Percentiles rank a stretch among this genome's conserved stretches.
These are phyloP conservation scores for Leishmania braziliensis DNA, from an alignment of 208 protist species.

Conservation along the genomic window DNA sequence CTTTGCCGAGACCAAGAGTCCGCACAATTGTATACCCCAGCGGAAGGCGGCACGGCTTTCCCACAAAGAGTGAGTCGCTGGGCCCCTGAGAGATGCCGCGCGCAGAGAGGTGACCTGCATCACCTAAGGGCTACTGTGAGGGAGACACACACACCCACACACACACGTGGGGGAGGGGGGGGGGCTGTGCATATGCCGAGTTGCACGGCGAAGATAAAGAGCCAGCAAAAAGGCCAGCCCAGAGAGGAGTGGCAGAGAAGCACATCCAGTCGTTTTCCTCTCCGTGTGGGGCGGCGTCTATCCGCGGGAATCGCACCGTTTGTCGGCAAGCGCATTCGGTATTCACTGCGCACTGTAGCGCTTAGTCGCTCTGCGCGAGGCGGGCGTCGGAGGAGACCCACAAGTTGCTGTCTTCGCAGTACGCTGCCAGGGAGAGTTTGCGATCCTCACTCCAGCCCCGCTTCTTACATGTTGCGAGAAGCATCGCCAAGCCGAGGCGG, in stretches of 20 bases:
- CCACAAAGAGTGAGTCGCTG: too few species aligned
- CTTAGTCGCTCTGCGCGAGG: neutral
- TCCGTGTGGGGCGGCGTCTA: neutral
- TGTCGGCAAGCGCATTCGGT: neutral
- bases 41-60: too few species aligned
- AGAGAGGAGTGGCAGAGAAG: neutral
- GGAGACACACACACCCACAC: neutral
- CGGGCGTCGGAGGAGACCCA: conserved; percentile 32
- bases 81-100: neutral
- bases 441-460: conserved; percentile 20
- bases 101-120: neutral
- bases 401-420: conserved; percentile 17
- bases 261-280: neutral
- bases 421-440: conserved; percentile 1
- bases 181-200: neutral
- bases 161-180: neutral
- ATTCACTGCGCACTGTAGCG: neutral
- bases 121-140: neutral
- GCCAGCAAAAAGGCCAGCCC: neutral
- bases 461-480: neutral
- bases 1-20: neutral
- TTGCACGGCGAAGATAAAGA: neutral
- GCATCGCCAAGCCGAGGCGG: conserved; percentile 23
- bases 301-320: neutral
- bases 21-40: neutral